Evolutionary conservation across 306 rosid species (phyloP).

Genomic region (Pterocarpus santalinus): DNA sequence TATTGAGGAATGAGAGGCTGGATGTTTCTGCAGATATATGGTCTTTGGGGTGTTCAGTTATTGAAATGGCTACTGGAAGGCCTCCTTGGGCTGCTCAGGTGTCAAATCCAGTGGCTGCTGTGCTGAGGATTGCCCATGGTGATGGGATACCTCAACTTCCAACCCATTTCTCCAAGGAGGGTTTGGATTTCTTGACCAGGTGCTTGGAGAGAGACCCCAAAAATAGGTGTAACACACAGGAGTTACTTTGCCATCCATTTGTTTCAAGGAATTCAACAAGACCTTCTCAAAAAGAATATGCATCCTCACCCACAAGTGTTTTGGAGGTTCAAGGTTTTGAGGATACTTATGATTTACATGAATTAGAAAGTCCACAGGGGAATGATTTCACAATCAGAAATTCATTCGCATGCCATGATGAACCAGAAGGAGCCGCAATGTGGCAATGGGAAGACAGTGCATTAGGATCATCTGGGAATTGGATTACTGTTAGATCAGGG

Average conservation of each 20-base stretch:
- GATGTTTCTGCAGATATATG: slow-evolving; percentile 63
- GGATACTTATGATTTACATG: slow-evolving; percentile 43
- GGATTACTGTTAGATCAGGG: slow-evolving; percentile 69
- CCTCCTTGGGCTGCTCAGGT: slow-evolving; percentile 61
- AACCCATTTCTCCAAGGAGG: slow-evolving; percentile 54
- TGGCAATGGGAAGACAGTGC: slow-evolving; percentile 42
- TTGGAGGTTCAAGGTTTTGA: slow-evolving; percentile 47
- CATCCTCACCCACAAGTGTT: slow-evolving; percentile 62
- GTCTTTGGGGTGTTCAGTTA: slow-evolving; percentile 76
- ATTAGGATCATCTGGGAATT: slow-evolving; percentile 53
- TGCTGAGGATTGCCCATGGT: slow-evolving; percentile 60
- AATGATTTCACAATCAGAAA: slow-evolving; percentile 34
- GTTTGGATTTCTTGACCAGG: slow-evolving; percentile 63
- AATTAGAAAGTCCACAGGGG: slow-evolving; percentile 27
- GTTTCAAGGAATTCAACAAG: slow-evolving; percentile 40
- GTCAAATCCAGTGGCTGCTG: slow-evolving; percentile 55
- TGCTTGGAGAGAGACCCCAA: slow-evolving; percentile 67
- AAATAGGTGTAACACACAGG: slow-evolving; percentile 54
- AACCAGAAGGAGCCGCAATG: slow-evolving; percentile 1
- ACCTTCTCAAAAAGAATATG: not conserved
- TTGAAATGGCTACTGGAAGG: slow-evolving; percentile 74
- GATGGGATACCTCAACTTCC: slow-evolving; percentile 63
- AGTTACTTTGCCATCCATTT: slow-evolving; percentile 70
- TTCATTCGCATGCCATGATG: slow-evolving; percentile 39
- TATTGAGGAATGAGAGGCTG: slow-evolving; percentile 53